Base-by-base conservation (phyloP, 192 early-diverging fungal genomes). In the Chytriomyces sp. region DNA sequence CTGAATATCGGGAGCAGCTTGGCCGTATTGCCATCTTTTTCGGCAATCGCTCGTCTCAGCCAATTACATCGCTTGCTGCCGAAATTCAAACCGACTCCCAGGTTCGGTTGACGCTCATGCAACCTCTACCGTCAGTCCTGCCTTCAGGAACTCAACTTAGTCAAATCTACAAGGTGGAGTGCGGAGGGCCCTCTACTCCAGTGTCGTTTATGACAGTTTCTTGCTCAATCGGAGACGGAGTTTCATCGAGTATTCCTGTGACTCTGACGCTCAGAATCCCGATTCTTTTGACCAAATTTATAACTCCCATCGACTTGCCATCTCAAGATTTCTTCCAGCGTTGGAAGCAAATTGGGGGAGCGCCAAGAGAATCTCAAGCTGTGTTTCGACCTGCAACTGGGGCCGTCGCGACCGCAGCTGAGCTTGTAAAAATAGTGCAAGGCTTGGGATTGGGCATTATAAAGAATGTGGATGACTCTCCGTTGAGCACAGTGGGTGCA, bases 281-380 rank as follows among this genome's bases (percentile, higher is more conserved):
- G 0, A 85, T 98, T 9, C 84, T 89, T 7, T 74, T 95, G 26
- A 86, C 91, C 18, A 97, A 98, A 70, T 99, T 99, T 75, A 87
- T 96, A 75, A 92, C 94, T 35, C 91, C 92, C 1, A 93, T 96
- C 11, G 82, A 85, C 49, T 89, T 99, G 61, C 76, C 90, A 26
- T 88, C 92, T 6, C 45, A 76, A 7, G 93, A 94, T 75, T 99
- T 96, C 79, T 96, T 99, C 76, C 80, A 84, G 10, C 86, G 97
- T 20, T 99, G 98, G 98, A 92, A 92, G 80, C 97, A 98, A 84
- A 93, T 99, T 81, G 96, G 96, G 35, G 95, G 94, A 0, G 80
- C 94, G 1, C 91, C 90, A 3, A 86, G 94, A 26, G 97, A 99
- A 76, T 84, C 83, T 20, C 94, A 96, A 82, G 83, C 80, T 24